Evolutionary conservation across 2,329 filamentous ascomycete species (phyloP).

Genomic region (Fusarium penzigii): DNA sequence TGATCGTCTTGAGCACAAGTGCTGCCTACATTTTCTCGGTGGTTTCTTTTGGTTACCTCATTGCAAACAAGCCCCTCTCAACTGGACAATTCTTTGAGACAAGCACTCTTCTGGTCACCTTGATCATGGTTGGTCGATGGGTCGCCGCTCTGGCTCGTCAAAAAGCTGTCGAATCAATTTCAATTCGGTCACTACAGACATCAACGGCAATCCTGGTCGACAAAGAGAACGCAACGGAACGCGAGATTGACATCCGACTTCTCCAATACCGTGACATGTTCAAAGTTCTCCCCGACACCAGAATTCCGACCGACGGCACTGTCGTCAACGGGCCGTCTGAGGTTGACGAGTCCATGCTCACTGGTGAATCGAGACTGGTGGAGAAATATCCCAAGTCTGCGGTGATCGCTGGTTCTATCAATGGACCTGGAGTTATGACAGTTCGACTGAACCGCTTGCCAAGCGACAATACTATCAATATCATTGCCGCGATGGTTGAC

Average conservation of each 20-base stretch:
- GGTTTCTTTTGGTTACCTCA: constrained; percentile 51
- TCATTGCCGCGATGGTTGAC: constrained; percentile 71
- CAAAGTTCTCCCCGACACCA: constrained; percentile 59
- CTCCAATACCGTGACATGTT: constrained; percentile 73
- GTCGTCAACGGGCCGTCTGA: constrained; percentile 64
- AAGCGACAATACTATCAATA: constrained; percentile 69
- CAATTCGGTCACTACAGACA: constrained; percentile 58
- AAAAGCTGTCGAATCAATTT: constrained; percentile 57
- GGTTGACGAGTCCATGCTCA: constrained; percentile 77
- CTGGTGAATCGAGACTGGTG: constrained; percentile 66
- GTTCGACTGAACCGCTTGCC: constrained; percentile 62
- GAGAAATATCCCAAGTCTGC: constrained; percentile 53
- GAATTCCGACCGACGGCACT: constrained; percentile 69
- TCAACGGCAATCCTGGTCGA: constrained; percentile 55
- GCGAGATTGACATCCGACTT: constrained; percentile 63
- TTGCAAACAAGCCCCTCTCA: constrained; percentile 41
- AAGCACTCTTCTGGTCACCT: constrained; percentile 58
- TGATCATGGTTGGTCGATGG: constrained; percentile 59
- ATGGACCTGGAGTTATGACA: constrained; percentile 62
- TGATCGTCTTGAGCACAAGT: constrained; percentile 68
- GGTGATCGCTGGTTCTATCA: constrained; percentile 70
- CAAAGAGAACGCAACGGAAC: constrained; percentile 31
- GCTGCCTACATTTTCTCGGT: constrained; percentile 66
- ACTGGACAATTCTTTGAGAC: constrained; percentile 63
- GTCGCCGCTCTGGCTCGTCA: constrained; percentile 55